Base-by-base conservation (phyloP, 179 eudicot species). In the Actinidia polygama region DNA sequence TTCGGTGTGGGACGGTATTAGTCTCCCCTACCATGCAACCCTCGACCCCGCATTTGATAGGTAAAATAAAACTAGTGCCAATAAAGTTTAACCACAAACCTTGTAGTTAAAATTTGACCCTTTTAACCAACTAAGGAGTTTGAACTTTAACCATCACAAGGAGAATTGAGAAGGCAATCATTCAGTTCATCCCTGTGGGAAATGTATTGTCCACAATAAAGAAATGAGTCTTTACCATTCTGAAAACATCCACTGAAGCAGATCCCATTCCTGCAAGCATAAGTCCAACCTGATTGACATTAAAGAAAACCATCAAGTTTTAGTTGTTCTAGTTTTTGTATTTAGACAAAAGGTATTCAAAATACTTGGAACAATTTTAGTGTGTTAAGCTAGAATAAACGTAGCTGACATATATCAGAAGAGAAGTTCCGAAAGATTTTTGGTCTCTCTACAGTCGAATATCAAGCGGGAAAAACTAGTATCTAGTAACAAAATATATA, bases 241-340 rank as follows among this genome's bases (percentile, higher is more conserved):
- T 92, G 69, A 96, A 96, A 66, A 96, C 98, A 89, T 96, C 99
- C 66, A 90, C 75, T 6, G 95, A 84, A 71, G 87, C 91, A 78
- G 90, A 73, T 81, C 99, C 98, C 99, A 96, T 96, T 85, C 99
- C 99, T 10, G 99, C 86, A 19, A 96, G 95, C 98, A 96, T 96
- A 83, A 96, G 73, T 4, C 92, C 99, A 40, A 96, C 99, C 99
- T 96, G 87, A 55, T 75, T 73, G 73, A 70, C 66, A 86, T 75
- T 49, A 61, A 72, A 54, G 81, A 47, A 62, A 81, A 69, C 36
- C 36, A 19, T 79, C 30, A 77, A 79, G 4, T 9, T 24, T 36
- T 67, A 53, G 64, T 40, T 5, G 40, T 53, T 30, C 46, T 21
- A 44, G 70, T 50, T 18, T 63, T 79, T 18, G n/a, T n/a, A 51